phyloP scores from a whole-genome alignment of 306 rosid species.

The Quercus robur region DNA sequence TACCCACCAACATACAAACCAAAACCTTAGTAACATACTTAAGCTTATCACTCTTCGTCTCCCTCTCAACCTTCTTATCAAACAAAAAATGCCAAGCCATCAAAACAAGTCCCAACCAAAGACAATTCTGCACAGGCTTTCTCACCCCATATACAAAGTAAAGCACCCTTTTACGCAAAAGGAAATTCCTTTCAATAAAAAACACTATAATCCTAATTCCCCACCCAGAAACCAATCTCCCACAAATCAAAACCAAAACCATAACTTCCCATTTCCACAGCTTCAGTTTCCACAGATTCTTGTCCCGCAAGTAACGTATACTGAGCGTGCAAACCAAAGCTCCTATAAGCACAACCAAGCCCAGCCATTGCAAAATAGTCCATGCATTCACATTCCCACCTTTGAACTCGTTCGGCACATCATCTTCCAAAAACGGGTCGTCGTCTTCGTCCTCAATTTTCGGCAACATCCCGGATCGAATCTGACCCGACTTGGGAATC shows the following conservation, averaged over 20 bases:
- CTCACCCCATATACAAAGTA: conserved; percentile 82
- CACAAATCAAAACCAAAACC: conserved; percentile 70
- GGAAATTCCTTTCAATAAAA: conserved; percentile 70
- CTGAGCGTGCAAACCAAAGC: conserved; percentile 43
- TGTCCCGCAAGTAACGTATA: conserved; percentile 30
- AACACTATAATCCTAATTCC: conserved; percentile 51
- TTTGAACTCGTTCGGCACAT: conserved; percentile 55
- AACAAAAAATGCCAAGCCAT: conserved; percentile 72
- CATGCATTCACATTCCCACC: conserved; percentile 25
- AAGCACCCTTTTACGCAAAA: conserved; percentile 64
- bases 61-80: conserved; percentile 63
- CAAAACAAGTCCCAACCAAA: conserved; percentile 83
- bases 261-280: conserved; percentile 89
- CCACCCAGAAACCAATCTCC: conserved; percentile 86
- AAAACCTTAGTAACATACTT: conserved; percentile 49
- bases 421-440: conserved; percentile 78
- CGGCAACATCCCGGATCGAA: conserved; percentile 55
- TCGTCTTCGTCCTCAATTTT: conserved; percentile 59
- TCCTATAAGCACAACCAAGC: conserved; percentile 57
- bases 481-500: conserved; percentile 46
- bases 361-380: conserved; percentile 65
- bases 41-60: conserved; percentile 31
- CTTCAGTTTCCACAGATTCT: conserved; percentile 48
- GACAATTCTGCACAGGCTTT: conserved; percentile 68
- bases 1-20: conserved; percentile 65